phyloP scores from a whole-genome alignment of 2,329 filamentous ascomycete species.

The Fusarium graminum region DNA sequence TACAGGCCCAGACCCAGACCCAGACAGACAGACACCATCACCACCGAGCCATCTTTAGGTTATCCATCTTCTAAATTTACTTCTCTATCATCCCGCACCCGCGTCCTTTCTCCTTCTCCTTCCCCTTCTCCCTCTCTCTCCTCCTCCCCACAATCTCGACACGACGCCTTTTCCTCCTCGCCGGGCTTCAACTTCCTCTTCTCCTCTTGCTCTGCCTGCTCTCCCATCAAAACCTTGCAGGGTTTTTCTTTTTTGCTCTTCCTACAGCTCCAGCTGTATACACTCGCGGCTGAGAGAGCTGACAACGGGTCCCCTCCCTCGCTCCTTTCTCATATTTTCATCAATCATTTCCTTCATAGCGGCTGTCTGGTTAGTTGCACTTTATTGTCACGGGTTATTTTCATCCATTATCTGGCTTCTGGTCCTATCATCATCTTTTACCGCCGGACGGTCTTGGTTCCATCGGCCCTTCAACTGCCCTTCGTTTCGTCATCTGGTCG shows the following conservation, averaged over 20 bases:
- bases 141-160: slow-evolving; percentile 28
- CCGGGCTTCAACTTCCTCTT: slow-evolving; percentile 31
- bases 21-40: slow-evolving; percentile 49
- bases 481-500: slow-evolving; percentile 33
- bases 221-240: slow-evolving; percentile 34
- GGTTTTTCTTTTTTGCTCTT: slow-evolving; percentile 1
- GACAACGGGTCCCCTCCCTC: slow-evolving; percentile 38
- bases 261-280: slow-evolving; percentile 27
- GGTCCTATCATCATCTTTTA: slow-evolving; percentile 36
- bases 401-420: slow-evolving; percentile 43
- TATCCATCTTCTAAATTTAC: slow-evolving; percentile 33
- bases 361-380: slow-evolving; percentile 43
- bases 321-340: slow-evolving; percentile 35
- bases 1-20: slow-evolving; percentile 2
- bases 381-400: slow-evolving; percentile 32
- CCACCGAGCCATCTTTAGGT: slow-evolving; percentile 38
- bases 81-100: slow-evolving; percentile 10
- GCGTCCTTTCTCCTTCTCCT: slow-evolving; percentile 10
- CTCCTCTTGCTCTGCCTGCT: slow-evolving; percentile 31
- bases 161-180: slow-evolving; percentile 42
- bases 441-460: slow-evolving; percentile 48
- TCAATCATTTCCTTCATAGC: slow-evolving; percentile 44
- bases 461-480: slow-evolving; percentile 39
- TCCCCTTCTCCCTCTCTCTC: slow-evolving; percentile 32
- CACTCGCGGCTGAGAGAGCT: slow-evolving; percentile 46